These are phyloP conservation scores for Cucumis melo DNA, from an alignment of 306 rosid species.

Conservation along the genomic window DNA sequence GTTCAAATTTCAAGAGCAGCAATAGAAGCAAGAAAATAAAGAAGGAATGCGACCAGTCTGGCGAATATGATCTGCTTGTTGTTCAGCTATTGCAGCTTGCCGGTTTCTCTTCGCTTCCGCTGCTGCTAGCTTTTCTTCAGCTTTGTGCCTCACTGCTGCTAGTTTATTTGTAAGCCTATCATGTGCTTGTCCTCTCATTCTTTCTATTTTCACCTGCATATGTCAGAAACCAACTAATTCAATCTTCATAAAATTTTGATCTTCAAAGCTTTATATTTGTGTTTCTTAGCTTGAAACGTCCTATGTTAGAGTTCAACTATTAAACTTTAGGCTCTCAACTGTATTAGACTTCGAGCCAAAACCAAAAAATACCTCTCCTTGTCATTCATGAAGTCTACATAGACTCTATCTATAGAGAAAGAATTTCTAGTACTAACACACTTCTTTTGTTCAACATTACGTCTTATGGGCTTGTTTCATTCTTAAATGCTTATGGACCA, in stretches of 20 bases:
- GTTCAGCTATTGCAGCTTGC: conserved; percentile 67
- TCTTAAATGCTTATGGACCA: too few species aligned
- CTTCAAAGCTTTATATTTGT: background rate
- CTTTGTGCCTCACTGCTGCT: conserved; percentile 66
- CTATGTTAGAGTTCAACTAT: background rate
- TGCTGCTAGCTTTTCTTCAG: conserved; percentile 78
- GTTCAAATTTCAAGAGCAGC: conserved; percentile 38
- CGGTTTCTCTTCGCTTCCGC: conserved; percentile 65
- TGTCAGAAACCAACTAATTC: background rate
- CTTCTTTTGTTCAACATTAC: too few species aligned
- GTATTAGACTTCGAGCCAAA: background rate
- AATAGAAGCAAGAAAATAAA: conserved; percentile 47
- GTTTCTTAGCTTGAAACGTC: background rate
- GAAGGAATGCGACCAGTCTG: conserved; percentile 72
- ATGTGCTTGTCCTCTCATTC: conserved; percentile 55
- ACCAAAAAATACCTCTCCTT: background rate
- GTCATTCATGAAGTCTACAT: too few species aligned
- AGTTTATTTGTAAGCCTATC: conserved; percentile 73
- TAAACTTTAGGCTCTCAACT: background rate
- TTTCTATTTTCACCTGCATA: conserved; percentile 81
- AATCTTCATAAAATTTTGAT: background rate
- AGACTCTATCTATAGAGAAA: background rate
- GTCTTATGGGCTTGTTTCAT: too few species aligned
- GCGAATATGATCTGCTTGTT: conserved; percentile 64
- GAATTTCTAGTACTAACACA: too few species aligned